Conservation (phyloP, 169 alveolate genomes). For the Eimeria necatrix region DNA sequence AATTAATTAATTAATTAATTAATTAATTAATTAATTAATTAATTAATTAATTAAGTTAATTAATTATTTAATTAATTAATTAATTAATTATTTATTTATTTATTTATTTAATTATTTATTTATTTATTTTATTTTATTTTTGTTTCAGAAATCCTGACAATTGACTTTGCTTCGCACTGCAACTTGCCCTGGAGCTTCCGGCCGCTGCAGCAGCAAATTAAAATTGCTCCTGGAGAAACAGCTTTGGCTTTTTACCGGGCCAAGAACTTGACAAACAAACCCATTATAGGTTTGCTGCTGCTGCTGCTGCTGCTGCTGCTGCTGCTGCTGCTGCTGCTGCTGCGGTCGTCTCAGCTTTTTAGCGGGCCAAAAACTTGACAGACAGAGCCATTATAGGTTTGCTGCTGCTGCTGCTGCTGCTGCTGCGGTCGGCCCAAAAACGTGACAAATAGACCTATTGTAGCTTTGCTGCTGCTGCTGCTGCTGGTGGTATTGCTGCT, state of each 20-base stretch:
- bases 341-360: background rate
- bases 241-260: conserved; percentile 94
- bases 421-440: too few species aligned
- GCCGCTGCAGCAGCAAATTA: conserved; percentile 91
- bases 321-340: too few species aligned
- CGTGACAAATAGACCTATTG: too few species aligned
- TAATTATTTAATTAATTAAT: too few species aligned
- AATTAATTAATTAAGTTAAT: too few species aligned
- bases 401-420: too few species aligned
- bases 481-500: too few species aligned
- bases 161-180: conserved; percentile 75
- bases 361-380: background rate
- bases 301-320: background rate
- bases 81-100: background rate
- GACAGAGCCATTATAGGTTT: too few species aligned
- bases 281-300: conserved; percentile 86
- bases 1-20: too few species aligned
- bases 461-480: too few species aligned
- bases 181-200: conserved; percentile 92
- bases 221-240: conserved; percentile 94
- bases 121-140: background rate
- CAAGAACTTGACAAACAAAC: conserved; percentile 87
- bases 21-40: too few species aligned
- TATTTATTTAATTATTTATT: background rate
- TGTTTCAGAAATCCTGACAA: conserved; percentile 47